Percentiles rank a stretch among this genome's conserved stretches.
phyloP scores from a whole-genome alignment of 805 yeast species.

The Kazachstania bromeliacearum region DNA sequence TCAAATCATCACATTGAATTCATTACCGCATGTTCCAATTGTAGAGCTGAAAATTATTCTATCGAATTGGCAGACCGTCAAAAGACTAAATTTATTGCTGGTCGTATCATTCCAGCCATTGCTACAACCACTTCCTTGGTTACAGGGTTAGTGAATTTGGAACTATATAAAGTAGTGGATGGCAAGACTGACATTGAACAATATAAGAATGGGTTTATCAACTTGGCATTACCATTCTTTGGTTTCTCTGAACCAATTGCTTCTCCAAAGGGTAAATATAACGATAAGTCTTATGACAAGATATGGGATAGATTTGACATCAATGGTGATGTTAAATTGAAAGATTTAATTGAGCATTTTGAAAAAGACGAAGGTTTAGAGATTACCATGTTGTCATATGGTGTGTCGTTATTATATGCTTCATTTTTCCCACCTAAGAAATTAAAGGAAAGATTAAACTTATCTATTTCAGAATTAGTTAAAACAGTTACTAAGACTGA shows the following conservation, averaged over 20 bases:
- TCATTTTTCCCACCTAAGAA: conserved; percentile 91
- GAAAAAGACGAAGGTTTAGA: conserved; percentile 75
- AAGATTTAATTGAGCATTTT: conserved; percentile 65
- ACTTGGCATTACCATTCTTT: conserved; percentile 88
- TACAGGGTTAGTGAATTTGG: conserved; percentile 88
- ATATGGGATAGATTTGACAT: conserved; percentile 94
- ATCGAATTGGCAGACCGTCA: conserved; percentile 83
- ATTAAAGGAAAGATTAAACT: conserved; percentile 59
- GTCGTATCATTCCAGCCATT: conserved; percentile 96
- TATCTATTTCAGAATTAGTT: conserved; percentile 66
- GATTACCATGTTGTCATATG: conserved; percentile 85
- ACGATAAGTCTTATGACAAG: conserved; percentile 67
- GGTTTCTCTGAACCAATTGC: conserved; percentile 95
- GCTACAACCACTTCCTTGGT: conserved; percentile 98
- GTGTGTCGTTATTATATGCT: conserved; percentile 82
- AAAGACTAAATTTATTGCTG: conserved; percentile 94
- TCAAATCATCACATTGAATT: conserved; percentile 93
- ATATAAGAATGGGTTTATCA: conserved; percentile 86
- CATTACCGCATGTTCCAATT: conserved; percentile 89
- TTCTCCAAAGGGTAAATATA: conserved; percentile 74
- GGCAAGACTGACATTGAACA: conserved; percentile 66
- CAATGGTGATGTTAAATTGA: conserved; percentile 65
- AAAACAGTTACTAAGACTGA: conserved; percentile 81
- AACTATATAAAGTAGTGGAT: conserved; percentile 82
- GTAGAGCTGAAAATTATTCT: conserved; percentile 86